Base-by-base conservation (phyloP, 768 basidiomycete species). In the Mycena leptocephala region DNA sequence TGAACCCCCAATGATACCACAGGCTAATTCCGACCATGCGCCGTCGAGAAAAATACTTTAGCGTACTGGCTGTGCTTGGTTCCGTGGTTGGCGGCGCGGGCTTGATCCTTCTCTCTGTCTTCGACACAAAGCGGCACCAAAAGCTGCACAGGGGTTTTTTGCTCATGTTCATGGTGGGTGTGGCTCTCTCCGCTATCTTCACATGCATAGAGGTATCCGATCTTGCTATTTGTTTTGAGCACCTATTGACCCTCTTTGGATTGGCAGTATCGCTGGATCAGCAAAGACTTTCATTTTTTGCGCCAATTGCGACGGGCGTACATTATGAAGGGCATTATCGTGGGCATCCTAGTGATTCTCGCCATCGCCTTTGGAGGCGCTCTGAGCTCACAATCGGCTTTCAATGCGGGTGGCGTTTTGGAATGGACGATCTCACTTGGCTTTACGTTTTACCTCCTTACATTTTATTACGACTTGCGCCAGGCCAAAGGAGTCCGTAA, bases 351-450 rank as follows among this genome's bases (percentile, higher is more conserved):
- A 56, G 91, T 96, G 75, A 53, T 87, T 22, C 85, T 93, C 46
- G 90, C 93, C 28, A 89, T 95, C 75, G 93, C 87, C 9, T 95
- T 96, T 80, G 93, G 86, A 1, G 83, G 91, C 20, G 81, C 90
- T 13, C 80, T 94, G 3, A 92, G 85, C 77, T 79, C 81, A 13
- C 59, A 26, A 32, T 32, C 48, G 46, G 87, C 84, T 0, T 76
- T 76, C 1, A 83, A 93, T 72, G 90, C 85, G 0, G 93, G 91
- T 81, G 94, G 89, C n/a, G 83, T 95, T 69, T 79, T 96, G 9
- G 95, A 96, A 82, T 96, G 95, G 95, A 80, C 83, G 0, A 94
- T 96, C 62, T 89, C 90, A 5, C 92, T 95, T 68, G 91, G 93
- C 10, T 95, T 92, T 82, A 93, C 93, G 7, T 88, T 94, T 77